Evolutionary conservation across 257 asterid species (phyloP).

Genomic region (Nicotiana undulata): DNA sequence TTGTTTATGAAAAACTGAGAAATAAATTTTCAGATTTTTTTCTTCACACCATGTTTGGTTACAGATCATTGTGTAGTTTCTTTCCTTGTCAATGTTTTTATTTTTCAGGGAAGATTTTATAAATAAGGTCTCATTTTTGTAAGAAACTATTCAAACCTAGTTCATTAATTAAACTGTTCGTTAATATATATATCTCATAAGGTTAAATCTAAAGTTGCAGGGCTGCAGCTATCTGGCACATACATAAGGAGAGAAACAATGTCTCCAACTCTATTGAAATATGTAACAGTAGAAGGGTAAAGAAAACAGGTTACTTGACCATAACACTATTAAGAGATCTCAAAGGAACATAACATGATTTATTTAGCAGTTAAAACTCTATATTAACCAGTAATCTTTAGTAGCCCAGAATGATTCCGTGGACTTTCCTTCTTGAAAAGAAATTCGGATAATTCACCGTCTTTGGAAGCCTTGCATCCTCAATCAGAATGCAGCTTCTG

Average conservation of each 20-base stretch:
- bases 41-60: background rate
- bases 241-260: background rate
- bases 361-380: background rate
- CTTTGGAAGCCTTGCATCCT: background rate
- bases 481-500: background rate
- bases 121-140: background rate
- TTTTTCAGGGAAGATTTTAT: background rate
- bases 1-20: background rate
- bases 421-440: background rate
- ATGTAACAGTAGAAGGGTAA: background rate
- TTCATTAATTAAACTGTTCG: background rate
- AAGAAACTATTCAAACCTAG: background rate
- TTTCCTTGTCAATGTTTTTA: background rate
- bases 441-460: background rate
- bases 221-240: background rate
- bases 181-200: background rate
- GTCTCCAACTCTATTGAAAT: background rate
- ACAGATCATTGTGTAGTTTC: background rate
- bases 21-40: background rate
- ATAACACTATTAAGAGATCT: background rate
- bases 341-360: background rate
- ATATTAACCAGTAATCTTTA: background rate
- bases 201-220: background rate
- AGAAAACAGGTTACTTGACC: background rate
- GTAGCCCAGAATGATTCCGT: background rate